A percentile compares a stretch with the other conserved stretches of the same genome.
Evolutionary conservation across 345 rosid species (phyloP).

Genomic region (Microthlaspi erraticum): DNA sequence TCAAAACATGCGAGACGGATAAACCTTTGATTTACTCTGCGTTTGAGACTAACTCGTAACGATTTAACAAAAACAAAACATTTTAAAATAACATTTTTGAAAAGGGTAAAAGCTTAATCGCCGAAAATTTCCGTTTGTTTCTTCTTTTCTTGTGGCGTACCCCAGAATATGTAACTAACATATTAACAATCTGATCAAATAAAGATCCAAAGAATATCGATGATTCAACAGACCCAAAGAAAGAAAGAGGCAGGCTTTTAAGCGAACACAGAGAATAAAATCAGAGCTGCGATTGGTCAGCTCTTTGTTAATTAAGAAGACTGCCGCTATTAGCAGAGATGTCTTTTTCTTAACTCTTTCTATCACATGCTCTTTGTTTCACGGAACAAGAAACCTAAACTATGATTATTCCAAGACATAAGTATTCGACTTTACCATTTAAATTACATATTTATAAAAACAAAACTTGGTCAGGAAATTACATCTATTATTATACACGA

Average conservation of each 20-base stretch:
- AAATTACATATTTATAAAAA: neutral
- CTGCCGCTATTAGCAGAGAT: constrained; percentile 16
- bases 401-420: constrained; percentile 21
- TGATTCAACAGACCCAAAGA: constrained; percentile 34
- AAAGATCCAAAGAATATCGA: constrained; percentile 35
- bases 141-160: constrained; percentile 16
- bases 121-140: neutral
- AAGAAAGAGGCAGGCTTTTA: constrained; percentile 38
- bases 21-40: no score
- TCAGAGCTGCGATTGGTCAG: constrained; percentile 26
- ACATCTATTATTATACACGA: no score
- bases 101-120: neutral
- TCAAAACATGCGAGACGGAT: no score
- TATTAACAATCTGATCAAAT: constrained; percentile 21
- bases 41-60: neutral
- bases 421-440: neutral
- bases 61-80: no score
- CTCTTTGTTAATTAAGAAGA: constrained; percentile 28
- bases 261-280: constrained; percentile 38
- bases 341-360: constrained; percentile 11
- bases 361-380: constrained; percentile 42
- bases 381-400: constrained; percentile 36
- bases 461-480: no score
- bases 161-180: neutral
- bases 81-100: neutral